Evolutionary conservation across 2,329 filamentous ascomycete species (phyloP), one percentile per base, ranked within the genome.

Genomic region (Leptographium radiaticola): DNA sequence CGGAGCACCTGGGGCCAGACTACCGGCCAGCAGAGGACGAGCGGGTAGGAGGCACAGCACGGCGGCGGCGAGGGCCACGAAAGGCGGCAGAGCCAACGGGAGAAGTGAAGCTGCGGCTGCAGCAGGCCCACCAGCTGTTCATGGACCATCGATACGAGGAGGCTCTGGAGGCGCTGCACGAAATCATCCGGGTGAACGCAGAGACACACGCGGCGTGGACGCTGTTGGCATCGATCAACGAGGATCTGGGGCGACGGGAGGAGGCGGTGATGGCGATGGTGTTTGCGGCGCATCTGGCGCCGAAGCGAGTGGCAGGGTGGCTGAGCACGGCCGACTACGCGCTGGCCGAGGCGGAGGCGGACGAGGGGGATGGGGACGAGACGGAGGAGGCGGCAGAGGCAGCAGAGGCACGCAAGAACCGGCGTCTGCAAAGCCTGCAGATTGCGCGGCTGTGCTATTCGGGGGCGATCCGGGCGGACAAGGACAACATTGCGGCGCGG

Each of bases 51-150:
- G 38, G 50, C 9, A 36, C 39, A 45, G 56, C 18, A 25, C 58
- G 60, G 10, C 60, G 56, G 15, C 69, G 63, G 55, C 63, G 68
- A 7, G 76, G 76, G 8, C 76, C 76, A 31, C 71, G 77, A 18
- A 80, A 82, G 63, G 76, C 80, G 30, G 81, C 79, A 10, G 84
- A 87, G 63, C 84, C 83, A 16, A 79, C 83, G 46, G 80, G 76
- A 43, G 83, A 89, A 60, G 87, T 89, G 65, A 87, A 84, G 61
- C 72, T 78, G 43, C 73, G 83, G 44, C 74, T 89, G 49, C 75
- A 77, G 48, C 73, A 78, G 62, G 86, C 87, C 4, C 86, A 82
- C 55, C 75, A 83, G 56, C 79, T 81, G 6, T 89, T 83, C 62
- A 73, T 88, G 55, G 71, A 76, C 11, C 73, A 76, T 31, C 74